Conservation (phyloP, 257 asterid species). For the Capsicum baccatum region DNA sequence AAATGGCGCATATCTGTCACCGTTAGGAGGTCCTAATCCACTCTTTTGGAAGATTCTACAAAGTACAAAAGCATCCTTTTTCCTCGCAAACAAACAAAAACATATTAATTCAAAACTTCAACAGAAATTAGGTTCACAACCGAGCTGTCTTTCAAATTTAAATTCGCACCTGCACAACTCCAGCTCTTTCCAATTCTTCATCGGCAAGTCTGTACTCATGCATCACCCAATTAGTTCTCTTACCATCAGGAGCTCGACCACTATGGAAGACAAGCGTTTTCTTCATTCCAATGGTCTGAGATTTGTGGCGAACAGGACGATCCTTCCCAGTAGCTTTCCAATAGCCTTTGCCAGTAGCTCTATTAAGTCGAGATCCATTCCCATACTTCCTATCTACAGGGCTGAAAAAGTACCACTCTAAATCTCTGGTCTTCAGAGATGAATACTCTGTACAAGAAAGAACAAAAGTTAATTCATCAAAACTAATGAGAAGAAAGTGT, state of each 20-base stretch:
- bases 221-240: conserved; percentile 97
- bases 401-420: conserved; percentile 95
- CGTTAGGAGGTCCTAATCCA: conserved; percentile 96
- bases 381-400: conserved; percentile 91
- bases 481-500: background rate
- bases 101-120: conserved; percentile 37
- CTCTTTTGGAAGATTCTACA: conserved; percentile 97
- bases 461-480: conserved; percentile 18
- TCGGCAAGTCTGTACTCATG: conserved; percentile 91
- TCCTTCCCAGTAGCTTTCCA: conserved; percentile 99
- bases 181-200: conserved; percentile 70
- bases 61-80: conserved; percentile 91
- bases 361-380: conserved; percentile 88
- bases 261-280: conserved; percentile 88
- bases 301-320: conserved; percentile 71
- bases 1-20: conserved; percentile 93
- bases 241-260: conserved; percentile 96
- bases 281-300: conserved; percentile 80
- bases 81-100: conserved; percentile 48
- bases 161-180: conserved; percentile 73
- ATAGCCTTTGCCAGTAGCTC: conserved; percentile 91
- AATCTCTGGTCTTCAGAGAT: conserved; percentile 76
- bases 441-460: conserved; percentile 56
- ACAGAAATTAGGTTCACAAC: background rate
- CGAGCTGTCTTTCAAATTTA: background rate